These are phyloP conservation scores for Sphaerulina populicola DNA, from an alignment of 2,329 filamentous ascomycete genomes.

Conservation along the genomic window DNA sequence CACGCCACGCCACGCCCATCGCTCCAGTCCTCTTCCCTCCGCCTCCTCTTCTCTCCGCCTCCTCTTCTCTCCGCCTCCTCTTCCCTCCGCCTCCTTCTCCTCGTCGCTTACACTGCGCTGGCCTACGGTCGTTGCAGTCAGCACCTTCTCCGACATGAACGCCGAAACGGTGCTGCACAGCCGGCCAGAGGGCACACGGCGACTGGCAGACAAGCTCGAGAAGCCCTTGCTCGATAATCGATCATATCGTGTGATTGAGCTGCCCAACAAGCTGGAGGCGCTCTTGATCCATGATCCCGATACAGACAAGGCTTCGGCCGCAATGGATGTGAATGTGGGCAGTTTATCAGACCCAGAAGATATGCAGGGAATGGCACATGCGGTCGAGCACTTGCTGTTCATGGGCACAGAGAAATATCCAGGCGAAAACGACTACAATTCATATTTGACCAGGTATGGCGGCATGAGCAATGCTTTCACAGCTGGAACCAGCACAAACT, in stretches of 20 bases:
- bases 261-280: slow-evolving; percentile 81
- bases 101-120: too few relatives aligned
- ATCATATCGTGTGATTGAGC: slow-evolving; percentile 74
- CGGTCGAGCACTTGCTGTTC: slow-evolving; percentile 91
- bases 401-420: slow-evolving; percentile 99
- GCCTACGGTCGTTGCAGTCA: not conserved
- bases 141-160: slow-evolving; percentile 10
- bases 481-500: slow-evolving; percentile 87
- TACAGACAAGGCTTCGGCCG: slow-evolving; percentile 93
- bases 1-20: too few relatives aligned
- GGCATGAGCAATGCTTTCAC: slow-evolving; percentile 95
- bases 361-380: slow-evolving; percentile 92
- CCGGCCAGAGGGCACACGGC: slow-evolving; percentile 27
- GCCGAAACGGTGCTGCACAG: slow-evolving; percentile 15
- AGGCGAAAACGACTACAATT: slow-evolving; percentile 87
- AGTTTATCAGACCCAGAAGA: slow-evolving; percentile 87
- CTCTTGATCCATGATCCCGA: slow-evolving; percentile 87
- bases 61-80: too few relatives aligned
- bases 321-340: slow-evolving; percentile 90
- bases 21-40: too few relatives aligned
- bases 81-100: too few relatives aligned
- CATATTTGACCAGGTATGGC: slow-evolving; percentile 82
- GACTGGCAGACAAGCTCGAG: slow-evolving; percentile 60
- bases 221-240: slow-evolving; percentile 79
- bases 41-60: too few relatives aligned